Evolutionary conservation across 257 asterid genomes (phyloP).

Genomic region (Solanum rostratum): DNA sequence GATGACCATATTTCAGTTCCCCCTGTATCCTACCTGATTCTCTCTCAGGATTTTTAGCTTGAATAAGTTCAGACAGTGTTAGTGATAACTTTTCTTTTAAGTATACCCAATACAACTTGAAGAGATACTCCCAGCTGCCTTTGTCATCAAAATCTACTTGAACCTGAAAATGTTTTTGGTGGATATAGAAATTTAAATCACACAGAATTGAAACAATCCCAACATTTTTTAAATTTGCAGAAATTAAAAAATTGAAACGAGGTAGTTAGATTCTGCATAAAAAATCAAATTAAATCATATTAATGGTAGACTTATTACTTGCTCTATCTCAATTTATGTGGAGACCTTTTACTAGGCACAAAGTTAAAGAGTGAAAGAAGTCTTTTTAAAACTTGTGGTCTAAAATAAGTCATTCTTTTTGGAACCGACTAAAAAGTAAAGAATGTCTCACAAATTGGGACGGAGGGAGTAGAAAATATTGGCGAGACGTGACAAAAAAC

Average conservation of each 20-base stretch:
- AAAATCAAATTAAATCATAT: not conserved
- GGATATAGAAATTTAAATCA: not conserved
- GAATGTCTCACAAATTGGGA: not conserved
- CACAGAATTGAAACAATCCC: not conserved
- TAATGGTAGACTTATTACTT: not conserved
- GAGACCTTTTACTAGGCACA: not conserved
- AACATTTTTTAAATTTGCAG: not conserved
- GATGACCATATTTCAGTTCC: constrained; percentile 2
- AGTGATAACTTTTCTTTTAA: constrained; percentile 55
- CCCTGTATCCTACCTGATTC: constrained; percentile 14
- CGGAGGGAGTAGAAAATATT: not conserved
- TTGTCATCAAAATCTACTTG: constrained; percentile 82
- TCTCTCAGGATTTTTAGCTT: constrained; percentile 47
- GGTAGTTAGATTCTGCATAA: not conserved
- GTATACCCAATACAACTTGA: constrained; percentile 68
- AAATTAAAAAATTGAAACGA: not conserved
- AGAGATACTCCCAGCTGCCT: constrained; percentile 86
- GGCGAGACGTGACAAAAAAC: not conserved
- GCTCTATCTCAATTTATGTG: not conserved
- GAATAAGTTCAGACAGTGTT: constrained; percentile 48
- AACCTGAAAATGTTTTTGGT: constrained; percentile 30
- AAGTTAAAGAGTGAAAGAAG: not conserved
- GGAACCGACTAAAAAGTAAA: not conserved
- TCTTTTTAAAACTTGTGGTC: not conserved
- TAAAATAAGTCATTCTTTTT: not conserved